These are phyloP conservation scores for Fraxinus greggii DNA, from an alignment of 305 asterid species.

Conservation along the genomic window DNA sequence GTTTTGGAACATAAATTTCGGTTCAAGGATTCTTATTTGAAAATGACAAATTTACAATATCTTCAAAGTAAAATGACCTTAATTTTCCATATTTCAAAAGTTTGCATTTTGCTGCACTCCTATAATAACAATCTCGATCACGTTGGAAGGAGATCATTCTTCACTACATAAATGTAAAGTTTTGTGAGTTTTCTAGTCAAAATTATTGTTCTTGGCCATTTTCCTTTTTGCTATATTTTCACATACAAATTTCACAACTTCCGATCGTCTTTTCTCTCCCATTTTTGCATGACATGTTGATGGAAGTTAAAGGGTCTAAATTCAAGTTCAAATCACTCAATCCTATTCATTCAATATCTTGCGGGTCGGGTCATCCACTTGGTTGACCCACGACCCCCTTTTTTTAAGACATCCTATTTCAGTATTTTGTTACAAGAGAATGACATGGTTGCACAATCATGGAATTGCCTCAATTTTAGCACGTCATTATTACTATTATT, in stretches of 20 bases:
- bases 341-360: too few species aligned
- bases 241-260: neutral
- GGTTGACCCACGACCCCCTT: neutral
- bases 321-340: neutral
- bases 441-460: neutral
- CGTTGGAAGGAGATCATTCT: neutral
- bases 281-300: neutral
- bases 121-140: neutral
- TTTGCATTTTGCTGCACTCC: neutral
- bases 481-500: too few species aligned
- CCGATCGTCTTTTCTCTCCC: neutral
- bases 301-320: neutral
- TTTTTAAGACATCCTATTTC: too few species aligned
- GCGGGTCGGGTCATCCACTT: neutral
- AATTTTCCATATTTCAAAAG: neutral
- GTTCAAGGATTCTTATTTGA: neutral
- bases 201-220: neutral
- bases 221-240: neutral
- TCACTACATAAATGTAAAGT: neutral
- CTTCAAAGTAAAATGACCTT: neutral
- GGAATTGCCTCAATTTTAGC: neutral
- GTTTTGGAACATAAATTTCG: neutral
- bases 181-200: neutral
- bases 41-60: neutral
- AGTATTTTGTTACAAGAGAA: neutral